Evolutionary conservation across 192 early-diverging fungal species (phyloP).

Genomic region (Umbelopsis vinacea): DNA sequence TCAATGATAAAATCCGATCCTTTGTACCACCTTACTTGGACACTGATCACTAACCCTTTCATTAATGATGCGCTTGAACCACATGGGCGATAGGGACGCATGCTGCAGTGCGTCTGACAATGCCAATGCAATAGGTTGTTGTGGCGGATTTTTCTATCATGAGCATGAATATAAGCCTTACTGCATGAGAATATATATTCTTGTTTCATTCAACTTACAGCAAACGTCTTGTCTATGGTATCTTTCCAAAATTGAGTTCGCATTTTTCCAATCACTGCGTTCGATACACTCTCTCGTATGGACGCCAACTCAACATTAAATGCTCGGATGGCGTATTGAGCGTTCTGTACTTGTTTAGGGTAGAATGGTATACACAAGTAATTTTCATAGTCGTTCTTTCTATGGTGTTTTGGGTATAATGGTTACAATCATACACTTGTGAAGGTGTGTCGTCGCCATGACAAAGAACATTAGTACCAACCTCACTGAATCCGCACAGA

Average conservation of each 20-base stretch:
- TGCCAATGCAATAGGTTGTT: conserved; percentile 77
- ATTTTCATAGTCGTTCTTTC: conserved; percentile 75
- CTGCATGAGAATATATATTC: neutral
- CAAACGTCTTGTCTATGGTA: conserved; percentile 69
- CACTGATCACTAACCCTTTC: conserved; percentile 53
- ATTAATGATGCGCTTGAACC: conserved; percentile 80
- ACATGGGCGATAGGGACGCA: conserved; percentile 67
- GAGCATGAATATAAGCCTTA: neutral
- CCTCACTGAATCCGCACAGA: conserved; percentile 33
- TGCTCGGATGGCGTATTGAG: conserved; percentile 80
- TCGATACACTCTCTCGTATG: conserved; percentile 74
- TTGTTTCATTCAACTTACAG: conserved; percentile 43
- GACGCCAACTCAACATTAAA: conserved; percentile 89
- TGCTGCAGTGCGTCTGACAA: conserved; percentile 65
- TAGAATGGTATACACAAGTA: conserved; percentile 82
- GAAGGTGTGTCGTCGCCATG: neutral
- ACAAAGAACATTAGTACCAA: neutral
- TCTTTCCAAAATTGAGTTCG: conserved; percentile 91
- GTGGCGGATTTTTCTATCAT: conserved; percentile 64
- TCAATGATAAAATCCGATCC: neutral
- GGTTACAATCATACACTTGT: neutral
- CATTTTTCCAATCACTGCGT: conserved; percentile 72
- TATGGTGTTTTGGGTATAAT: conserved; percentile 22
- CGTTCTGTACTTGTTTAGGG: conserved; percentile 63
- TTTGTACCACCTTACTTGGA: neutral